Evolutionary conservation across 164 flowering plant genomes (phyloP), one percentile per base, ranked within the genome.

Genomic region (Aristolochia contorta): DNA sequence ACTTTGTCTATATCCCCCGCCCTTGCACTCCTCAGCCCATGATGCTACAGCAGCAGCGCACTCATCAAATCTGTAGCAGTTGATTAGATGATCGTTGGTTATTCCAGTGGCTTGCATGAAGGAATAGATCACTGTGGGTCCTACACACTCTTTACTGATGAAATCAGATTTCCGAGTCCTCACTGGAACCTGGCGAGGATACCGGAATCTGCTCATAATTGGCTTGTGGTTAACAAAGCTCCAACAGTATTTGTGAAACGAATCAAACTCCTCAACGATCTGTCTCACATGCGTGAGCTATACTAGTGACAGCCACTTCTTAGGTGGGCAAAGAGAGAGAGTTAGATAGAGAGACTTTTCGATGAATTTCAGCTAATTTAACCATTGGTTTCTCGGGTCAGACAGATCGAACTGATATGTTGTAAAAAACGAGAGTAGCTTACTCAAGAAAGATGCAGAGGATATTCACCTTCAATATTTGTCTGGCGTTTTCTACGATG

Each of bases 21-120:
- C 45, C 16, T 15, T 51, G 12, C 18, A 41, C 0, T 33, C 70
- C 13, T 55, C 61, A 16, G 2, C 1, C 53, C 25, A 70, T 32
- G 20, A 43, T 49, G 37, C 32, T 10, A n/a, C n/a, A n/a, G 47
- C 54, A 48, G 61, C 59, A 30, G 62, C 27, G 27, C 79, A 76
- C 55, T 75, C 74, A 12, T 62, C 48, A 56, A 69, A 72, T 64
- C 79, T 64, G 72, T 60, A 75, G 68, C 79, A 75, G 48, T 57
- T 45, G 22, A 64, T 60, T 41, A 72, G 76, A 65, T 75, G 79
- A 65, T 75, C 79, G 49, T 72, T 75, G 55, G 76, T 65, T 48
- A 75, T 60, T 59, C 76, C 79, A 13, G 76, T 67, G 16, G 61
- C 71, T 61, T 75, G 76, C 79, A 75, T 75, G 63, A 75, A 75